Evolutionary conservation across 371 early-diverging fungal species (phyloP).

Genomic region (Phascolomyces articulosus): DNA sequence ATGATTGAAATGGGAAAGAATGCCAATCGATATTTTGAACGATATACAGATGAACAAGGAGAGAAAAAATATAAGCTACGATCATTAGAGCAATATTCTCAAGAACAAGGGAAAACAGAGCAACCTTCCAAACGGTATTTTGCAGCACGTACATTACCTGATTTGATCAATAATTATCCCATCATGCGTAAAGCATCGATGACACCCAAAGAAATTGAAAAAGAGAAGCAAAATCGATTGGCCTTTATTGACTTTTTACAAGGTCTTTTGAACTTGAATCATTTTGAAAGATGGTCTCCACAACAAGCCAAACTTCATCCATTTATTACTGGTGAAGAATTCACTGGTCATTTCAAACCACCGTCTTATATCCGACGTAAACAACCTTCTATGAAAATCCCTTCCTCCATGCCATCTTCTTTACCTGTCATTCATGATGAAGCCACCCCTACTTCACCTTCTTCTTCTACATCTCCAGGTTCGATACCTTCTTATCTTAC

Average conservation of each 20-base stretch:
- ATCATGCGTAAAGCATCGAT: constrained; percentile 69
- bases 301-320: constrained; percentile 95
- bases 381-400: constrained; percentile 16
- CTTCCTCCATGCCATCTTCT: constrained; percentile 15
- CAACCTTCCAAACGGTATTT: constrained; percentile 94
- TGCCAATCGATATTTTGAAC: constrained; percentile 82
- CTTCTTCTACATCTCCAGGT: constrained; percentile 1
- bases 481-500: not conserved
- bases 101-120: constrained; percentile 75
- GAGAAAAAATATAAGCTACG: constrained; percentile 73
- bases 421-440: constrained; percentile 16
- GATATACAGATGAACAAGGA: constrained; percentile 45
- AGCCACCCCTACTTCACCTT: not conserved
- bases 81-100: constrained; percentile 79
- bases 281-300: constrained; percentile 94
- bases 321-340: constrained; percentile 90
- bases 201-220: constrained; percentile 75
- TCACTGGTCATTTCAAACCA: constrained; percentile 48
- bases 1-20: constrained; percentile 94
- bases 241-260: constrained; percentile 90
- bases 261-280: constrained; percentile 88
- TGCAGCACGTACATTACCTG: constrained; percentile 77
- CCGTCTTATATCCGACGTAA: constrained; percentile 38
- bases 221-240: constrained; percentile 70
- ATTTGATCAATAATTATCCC: constrained; percentile 87